phyloP scores from a whole-genome alignment of 1,284 basidiomycete genomes.

The Sparassis latifolia region DNA sequence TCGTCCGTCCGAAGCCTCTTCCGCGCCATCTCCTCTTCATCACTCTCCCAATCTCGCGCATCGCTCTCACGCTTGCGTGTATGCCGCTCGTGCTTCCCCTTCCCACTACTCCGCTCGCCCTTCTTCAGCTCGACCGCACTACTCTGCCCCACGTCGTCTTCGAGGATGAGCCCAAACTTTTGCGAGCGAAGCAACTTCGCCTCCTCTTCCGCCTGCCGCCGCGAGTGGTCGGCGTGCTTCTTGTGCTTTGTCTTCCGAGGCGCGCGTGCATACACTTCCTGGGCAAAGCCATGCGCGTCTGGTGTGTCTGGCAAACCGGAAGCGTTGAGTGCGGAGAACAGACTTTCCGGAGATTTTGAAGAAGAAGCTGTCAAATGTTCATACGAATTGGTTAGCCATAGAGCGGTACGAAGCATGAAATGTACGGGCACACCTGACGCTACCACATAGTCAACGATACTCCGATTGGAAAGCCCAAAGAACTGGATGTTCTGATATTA shows the following conservation, averaged over 20 bases:
- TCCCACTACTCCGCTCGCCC: conserved; percentile 32
- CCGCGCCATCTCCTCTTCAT: conserved; percentile 75
- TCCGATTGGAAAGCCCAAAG: conserved; percentile 77
- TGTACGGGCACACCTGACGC: conserved; percentile 58
- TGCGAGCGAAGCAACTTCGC: conserved; percentile 64
- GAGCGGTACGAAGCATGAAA: neutral
- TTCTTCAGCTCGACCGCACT: conserved; percentile 41
- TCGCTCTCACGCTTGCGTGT: conserved; percentile 77
- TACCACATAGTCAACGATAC: conserved; percentile 80
- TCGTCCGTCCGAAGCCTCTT: conserved; percentile 54
- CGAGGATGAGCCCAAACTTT: conserved; percentile 74
- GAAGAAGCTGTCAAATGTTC: conserved; percentile 52
- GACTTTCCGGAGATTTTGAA: conserved; percentile 73
- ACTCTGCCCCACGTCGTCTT: conserved; percentile 50
- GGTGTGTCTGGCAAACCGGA: conserved; percentile 78
- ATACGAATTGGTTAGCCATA: neutral
- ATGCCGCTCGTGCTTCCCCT: conserved; percentile 51
- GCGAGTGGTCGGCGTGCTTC: conserved; percentile 43
- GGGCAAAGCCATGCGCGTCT: conserved; percentile 75
- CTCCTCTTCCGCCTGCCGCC: conserved; percentile 65
- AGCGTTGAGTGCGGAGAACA: conserved; percentile 70
- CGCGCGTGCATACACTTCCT: conserved; percentile 69
- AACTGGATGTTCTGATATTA: conserved; percentile 38
- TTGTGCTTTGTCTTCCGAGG: conserved; percentile 73
- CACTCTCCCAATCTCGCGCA: conserved; percentile 78